Evolutionary conservation across 495 filamentous ascomycete species (phyloP), one percentile per base, ranked within the genome.

Genomic region (Corynascus novoguineensis): DNA sequence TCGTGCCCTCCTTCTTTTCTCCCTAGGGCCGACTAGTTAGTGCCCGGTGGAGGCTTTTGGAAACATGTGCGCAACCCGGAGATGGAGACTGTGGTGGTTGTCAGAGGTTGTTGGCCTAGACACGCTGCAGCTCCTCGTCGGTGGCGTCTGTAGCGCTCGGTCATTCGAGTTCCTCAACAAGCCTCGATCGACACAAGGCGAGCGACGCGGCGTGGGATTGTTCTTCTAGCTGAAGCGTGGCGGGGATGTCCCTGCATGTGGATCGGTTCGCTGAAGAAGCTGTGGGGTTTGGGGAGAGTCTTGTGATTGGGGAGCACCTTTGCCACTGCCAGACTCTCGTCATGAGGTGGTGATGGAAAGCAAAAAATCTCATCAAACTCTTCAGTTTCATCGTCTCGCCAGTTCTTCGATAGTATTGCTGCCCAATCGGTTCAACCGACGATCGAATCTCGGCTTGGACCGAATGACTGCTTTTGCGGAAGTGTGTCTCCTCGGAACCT

Each of bases 201-300:
- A 35, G 38, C n/a, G 41, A 14, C 12, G 53, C 38, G 53, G 53
- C 58, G 58, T 60, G 58, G 58, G 60, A 35, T 58, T 50, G 24
- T 5, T 28, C n/a, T 29, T 55, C 38, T 45, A 29, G 27, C 51
- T 50, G 55, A 38, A 17, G 47, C 29, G 24, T 12, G 44, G 35
- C 57, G 59, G 21, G 60, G 56, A 27, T 24, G 21, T 10, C 50
- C 57, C 40, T 60, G 58, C 53, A 24, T 17, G 21, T 6, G 31
- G 45, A 37, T 32, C 48, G 38, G 37, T 44, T 50, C 28, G 15
- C 29, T 35, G 47, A 45, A 24, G 51, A 48, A 51, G 34, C 3
- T 55, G 50, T 62, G 60, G 60, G 50, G 60, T 55, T 42, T 50
- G 38, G 45, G 50, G 19, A 50, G 29, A 5, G 6, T 4, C n/a